Evolutionary conservation across 176 grass and related monocot species (phyloP).

Genomic region (Poa annua): DNA sequence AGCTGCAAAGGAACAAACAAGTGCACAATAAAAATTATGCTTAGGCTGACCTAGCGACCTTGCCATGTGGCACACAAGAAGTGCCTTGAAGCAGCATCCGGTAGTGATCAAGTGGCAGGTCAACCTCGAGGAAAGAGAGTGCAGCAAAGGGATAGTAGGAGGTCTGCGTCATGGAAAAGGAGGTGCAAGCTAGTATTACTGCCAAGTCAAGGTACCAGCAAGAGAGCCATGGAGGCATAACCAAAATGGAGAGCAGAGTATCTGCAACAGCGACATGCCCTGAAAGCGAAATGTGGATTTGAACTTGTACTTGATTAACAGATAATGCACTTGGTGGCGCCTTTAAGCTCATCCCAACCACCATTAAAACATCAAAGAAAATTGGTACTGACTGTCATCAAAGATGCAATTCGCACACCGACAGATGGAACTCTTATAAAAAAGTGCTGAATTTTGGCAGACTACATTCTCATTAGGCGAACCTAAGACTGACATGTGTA

Average conservation of each 20-base stretch:
- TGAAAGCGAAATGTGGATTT: not conserved
- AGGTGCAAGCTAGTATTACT: constrained; percentile 46
- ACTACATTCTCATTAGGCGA: constrained; percentile 16
- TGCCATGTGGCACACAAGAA: constrained; percentile 39
- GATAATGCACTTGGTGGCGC: constrained; percentile 36
- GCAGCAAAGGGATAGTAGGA: constrained; percentile 40
- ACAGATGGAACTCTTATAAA: constrained; percentile 15
- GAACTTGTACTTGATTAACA: constrained; percentile 32
- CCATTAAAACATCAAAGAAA: constrained; percentile 26
- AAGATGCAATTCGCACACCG: constrained; percentile 25
- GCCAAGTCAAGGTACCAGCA: constrained; percentile 45
- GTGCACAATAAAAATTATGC: constrained; percentile 28
- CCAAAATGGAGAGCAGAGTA: constrained; percentile 12
- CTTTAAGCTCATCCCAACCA: constrained; percentile 36
- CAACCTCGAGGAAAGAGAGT: constrained; percentile 31
- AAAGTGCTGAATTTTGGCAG: constrained; percentile 13
- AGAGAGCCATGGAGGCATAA: constrained; percentile 34
- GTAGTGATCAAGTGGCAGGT: constrained; percentile 45
- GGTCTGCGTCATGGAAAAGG: constrained; percentile 45
- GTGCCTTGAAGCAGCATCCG: constrained; percentile 40
- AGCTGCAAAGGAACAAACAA: not conserved
- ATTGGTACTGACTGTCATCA: not conserved
- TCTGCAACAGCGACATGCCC: constrained; percentile 26
- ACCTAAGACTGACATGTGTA: not conserved
- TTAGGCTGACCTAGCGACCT: constrained; percentile 24